phyloP scores from a whole-genome alignment of 108 stramenopile species.

The Skeletonema grethae region DNA sequence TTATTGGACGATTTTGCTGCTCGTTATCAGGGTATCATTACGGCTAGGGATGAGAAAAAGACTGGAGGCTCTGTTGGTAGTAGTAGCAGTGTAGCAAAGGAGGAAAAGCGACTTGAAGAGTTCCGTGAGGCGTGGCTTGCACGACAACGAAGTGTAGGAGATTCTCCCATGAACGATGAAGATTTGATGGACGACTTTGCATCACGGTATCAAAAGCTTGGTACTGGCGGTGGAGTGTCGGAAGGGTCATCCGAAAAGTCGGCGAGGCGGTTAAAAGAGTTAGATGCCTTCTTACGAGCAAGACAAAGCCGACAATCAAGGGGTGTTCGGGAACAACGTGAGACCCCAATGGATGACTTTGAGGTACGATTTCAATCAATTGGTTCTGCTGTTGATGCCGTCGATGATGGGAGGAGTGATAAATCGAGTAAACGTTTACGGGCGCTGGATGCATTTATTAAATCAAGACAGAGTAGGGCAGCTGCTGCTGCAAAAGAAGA shows the following conservation, averaged over 20 bases:
- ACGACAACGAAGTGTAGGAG: background rate
- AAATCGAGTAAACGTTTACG: background rate
- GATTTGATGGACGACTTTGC: conserved; percentile 5
- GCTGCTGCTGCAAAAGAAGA: background rate
- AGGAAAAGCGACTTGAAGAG: conserved; percentile 1
- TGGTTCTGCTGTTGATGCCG: background rate
- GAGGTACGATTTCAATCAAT: conserved; percentile 1
- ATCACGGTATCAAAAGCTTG: background rate
- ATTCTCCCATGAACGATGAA: background rate
- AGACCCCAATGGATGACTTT: background rate
- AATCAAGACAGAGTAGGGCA: background rate
- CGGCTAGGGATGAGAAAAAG: background rate
- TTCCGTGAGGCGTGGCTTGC: conserved; percentile 6
- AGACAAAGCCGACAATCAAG: background rate
- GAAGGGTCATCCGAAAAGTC: conserved; percentile 1
- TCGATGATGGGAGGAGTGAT: background rate
- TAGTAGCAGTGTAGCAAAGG: background rate
- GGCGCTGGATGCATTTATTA: background rate
- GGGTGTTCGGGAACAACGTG: background rate
- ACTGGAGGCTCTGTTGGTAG: background rate
- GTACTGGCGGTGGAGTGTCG: background rate
- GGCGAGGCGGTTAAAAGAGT: background rate
- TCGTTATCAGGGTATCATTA: background rate
- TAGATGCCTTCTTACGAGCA: conserved; percentile 1
- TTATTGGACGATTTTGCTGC: conserved; percentile 8